Percentiles rank a stretch among this genome's conserved stretches.
phyloP scores from a whole-genome alignment of 129 eudicot species.

The Oenanthe sinensis region DNA sequence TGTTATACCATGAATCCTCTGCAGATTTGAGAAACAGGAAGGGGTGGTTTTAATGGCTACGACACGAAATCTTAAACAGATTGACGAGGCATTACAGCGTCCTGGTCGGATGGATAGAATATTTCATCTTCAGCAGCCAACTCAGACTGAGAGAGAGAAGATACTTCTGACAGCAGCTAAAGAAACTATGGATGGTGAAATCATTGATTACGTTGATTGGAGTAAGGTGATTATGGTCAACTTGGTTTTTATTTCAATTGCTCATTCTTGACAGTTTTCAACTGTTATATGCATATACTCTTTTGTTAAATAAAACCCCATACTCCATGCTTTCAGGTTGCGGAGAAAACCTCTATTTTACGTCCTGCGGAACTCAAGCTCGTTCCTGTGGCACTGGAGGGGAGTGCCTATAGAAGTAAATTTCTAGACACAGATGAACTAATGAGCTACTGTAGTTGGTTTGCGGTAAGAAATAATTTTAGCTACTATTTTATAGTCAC shows the following conservation, averaged over 20 bases:
- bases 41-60: constrained; percentile 98
- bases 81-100: constrained; percentile 84
- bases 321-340: constrained; percentile 54
- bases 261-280: background rate
- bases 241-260: background rate
- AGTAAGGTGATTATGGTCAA: constrained; percentile 37
- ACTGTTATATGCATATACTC: background rate
- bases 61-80: constrained; percentile 56
- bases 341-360: constrained; percentile 82
- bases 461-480: constrained; percentile 47
- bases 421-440: constrained; percentile 82
- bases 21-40: constrained; percentile 94
- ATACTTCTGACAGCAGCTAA: constrained; percentile 67
- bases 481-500: constrained; percentile 1
- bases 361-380: constrained; percentile 71
- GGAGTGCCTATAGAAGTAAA: constrained; percentile 75
- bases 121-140: constrained; percentile 79
- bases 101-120: constrained; percentile 98
- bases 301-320: background rate
- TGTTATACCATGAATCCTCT: constrained; percentile 4
- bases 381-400: constrained; percentile 82
- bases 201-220: constrained; percentile 79
- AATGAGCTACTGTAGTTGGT: constrained; percentile 76
- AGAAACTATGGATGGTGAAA: constrained; percentile 78
- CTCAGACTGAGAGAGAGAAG: constrained; percentile 71